Base-by-base conservation (phyloP, 108 stramenopile genomes). In the Chaetoceros muelleri region DNA sequence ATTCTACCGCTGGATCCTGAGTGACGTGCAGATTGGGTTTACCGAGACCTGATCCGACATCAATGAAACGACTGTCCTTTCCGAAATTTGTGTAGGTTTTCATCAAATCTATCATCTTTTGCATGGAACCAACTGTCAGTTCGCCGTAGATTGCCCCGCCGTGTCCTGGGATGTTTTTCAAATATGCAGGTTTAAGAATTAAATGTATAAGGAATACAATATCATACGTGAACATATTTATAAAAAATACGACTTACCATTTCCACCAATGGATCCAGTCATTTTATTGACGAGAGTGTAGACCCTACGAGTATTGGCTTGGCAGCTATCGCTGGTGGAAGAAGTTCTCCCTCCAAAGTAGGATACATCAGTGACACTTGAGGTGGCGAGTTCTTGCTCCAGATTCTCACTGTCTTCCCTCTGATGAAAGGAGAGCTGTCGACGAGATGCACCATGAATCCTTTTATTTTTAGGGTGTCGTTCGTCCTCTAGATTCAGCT, bases 21-120 rank as follows among this genome's bases (percentile, higher is more conserved):
- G 92, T 77, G 2, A 96, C 98, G 64, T 99, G 96, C 7, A 99
- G 51, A 73, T 93, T 97, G 3, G 98, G 98, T 70, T 99, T 99
- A 17, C 96, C 96, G 23, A 99, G 81, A 28, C 98, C 98, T 24
- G 87, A 77, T 10, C 98, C 98, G 0, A 99, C 93, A 65, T 99
- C 98, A 45, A 99, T 90, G 69, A 99, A 99, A 19, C 84, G 77
- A 57, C 88, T 90, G 10, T 69, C 58, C 27, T 57, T 25, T 31
- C 60, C 62, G 46, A 99, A 73, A n/a, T 67, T 69, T 23, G 85
- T 85, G 20, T 93, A 57, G 44, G 76, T 74, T 28, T 82, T 78
- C 81, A 97, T 88, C 19, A 84, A 54, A 58, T 89, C 72, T 3
- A 81, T 53, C 79, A 88, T 81, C 58, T 85, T 86, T 50, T 95